Base-by-base conservation (phyloP, 179 eudicot species). In the Corrigiola litoralis region DNA sequence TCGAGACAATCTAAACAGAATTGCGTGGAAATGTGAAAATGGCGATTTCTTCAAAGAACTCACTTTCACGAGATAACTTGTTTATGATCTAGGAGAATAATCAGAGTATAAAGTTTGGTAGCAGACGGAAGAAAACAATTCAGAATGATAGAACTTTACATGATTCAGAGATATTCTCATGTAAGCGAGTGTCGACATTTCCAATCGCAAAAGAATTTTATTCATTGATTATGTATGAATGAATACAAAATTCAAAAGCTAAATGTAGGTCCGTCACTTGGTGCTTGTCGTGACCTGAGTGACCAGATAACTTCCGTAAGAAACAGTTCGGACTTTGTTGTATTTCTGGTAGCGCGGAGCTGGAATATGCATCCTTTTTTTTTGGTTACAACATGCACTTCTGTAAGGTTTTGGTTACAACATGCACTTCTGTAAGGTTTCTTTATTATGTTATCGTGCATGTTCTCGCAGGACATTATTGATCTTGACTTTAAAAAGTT, bases 151-250 rank as follows among this genome's bases (percentile, higher is more conserved):
- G 16, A 52, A 46, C 56, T 42, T 42, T 13, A 54, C 25, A 54
- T 63, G 37, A 34, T 68, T 68, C 65, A 58, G 59, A 38, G 62
- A 62, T 42, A 62, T 70, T 61, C 73, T 70, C 61, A 61, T 61
- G 54, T 62, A 38, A 42, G 27, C 63, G 68, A 70, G 63, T 63
- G 63, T 52, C 57, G 51, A 40, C 59, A 61, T 60, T 50, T 47
- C 57, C 25, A 32, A 52, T 24, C 32, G 7, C 7, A 58, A 28
- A 36, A 56, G 7, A 25, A 13, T n/a, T 25, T 23, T 27, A 38
- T 46, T 65, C 37, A 27, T 23, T 65, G 17, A 64, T 32, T 34
- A 53, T 32, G 6, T 20, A 32, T 12, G 23, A 37, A 45, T 46
- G 55, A 16, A 25, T 47, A 56, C 9, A 47, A 27, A 56, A 29